These are phyloP conservation scores for Gnetum montanum DNA, from an alignment of 75 land plant genomes.

Conservation along the genomic window DNA sequence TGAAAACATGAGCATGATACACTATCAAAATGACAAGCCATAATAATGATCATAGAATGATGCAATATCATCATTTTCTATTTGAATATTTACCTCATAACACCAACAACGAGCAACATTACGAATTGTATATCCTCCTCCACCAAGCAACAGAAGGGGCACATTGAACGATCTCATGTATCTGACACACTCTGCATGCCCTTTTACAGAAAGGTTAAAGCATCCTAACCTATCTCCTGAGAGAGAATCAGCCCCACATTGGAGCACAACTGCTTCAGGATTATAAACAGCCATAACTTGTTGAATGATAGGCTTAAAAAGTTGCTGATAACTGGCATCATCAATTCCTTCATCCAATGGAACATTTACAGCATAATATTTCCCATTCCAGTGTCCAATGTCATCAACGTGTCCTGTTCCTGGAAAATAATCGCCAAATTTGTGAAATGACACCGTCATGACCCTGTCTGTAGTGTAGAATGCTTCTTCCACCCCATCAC, in stretches of 20 bases:
- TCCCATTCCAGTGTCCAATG: slow-evolving; percentile 50
- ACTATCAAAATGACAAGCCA: background rate
- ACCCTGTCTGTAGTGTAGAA: slow-evolving; percentile 74
- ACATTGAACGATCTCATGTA: slow-evolving; percentile 77
- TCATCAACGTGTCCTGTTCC: slow-evolving; percentile 69
- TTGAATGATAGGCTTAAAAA: slow-evolving; percentile 59
- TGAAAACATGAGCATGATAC: slow-evolving; percentile 16
- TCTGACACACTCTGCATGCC: slow-evolving; percentile 76
- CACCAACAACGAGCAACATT: slow-evolving; percentile 87
- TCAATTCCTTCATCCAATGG: slow-evolving; percentile 75
- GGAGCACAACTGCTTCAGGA: slow-evolving; percentile 75
- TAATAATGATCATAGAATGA: background rate
- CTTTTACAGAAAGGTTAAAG: slow-evolving; percentile 78
- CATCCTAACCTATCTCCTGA: slow-evolving; percentile 79
- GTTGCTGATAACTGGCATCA: slow-evolving; percentile 53
- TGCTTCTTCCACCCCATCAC: slow-evolving; percentile 86
- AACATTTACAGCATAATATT: slow-evolving; percentile 67
- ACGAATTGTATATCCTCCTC: slow-evolving; percentile 79
- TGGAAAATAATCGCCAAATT: slow-evolving; percentile 81
- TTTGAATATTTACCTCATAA: slow-evolving; percentile 51
- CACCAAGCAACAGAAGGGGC: slow-evolving; percentile 62
- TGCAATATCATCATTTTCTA: background rate
- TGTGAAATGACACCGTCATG: slow-evolving; percentile 84
- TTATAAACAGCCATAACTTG: slow-evolving; percentile 73
- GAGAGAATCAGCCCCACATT: slow-evolving; percentile 81